These are phyloP conservation scores for Saccharomycopsis javanensis DNA, from an alignment of 805 yeast genomes.

Conservation along the genomic window DNA sequence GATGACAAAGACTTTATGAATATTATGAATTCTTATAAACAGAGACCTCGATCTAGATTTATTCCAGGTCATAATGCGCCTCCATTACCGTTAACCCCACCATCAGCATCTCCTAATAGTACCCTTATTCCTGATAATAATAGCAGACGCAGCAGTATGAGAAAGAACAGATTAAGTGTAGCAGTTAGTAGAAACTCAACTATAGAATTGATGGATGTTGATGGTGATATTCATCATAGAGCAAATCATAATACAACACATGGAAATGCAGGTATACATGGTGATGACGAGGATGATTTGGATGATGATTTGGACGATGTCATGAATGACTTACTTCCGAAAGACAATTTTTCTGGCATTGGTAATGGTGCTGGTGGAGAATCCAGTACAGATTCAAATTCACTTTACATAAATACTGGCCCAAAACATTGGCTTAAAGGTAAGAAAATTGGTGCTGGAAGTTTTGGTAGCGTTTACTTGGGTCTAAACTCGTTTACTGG, in stretches of 20 bases:
- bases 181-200: conserved; percentile 16
- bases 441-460: conserved; percentile 86
- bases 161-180: conserved; percentile 14
- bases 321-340: neutral
- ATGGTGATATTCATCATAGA: neutral
- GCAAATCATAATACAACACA: conserved; percentile 2
- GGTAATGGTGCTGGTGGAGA: conserved; percentile 27
- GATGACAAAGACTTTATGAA: conserved; percentile 19
- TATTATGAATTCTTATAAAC: conserved; percentile 14
- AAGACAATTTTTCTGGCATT: neutral
- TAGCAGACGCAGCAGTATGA: neutral
- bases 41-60: conserved; percentile 15
- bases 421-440: conserved; percentile 90
- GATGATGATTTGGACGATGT: conserved; percentile 13
- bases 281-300: conserved; percentile 5
- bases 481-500: conserved; percentile 92
- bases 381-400: conserved; percentile 15
- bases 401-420: conserved; percentile 32
- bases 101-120: neutral
- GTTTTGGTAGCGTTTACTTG: conserved; percentile 86
- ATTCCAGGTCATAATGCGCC: conserved; percentile 16
- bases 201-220: conserved; percentile 17
- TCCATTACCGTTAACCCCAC: conserved; percentile 14
- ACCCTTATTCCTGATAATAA: neutral
- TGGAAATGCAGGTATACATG: neutral